Evolutionary conservation across 2,329 filamentous ascomycete species (phyloP).

Genomic region (Eutypa lata): DNA sequence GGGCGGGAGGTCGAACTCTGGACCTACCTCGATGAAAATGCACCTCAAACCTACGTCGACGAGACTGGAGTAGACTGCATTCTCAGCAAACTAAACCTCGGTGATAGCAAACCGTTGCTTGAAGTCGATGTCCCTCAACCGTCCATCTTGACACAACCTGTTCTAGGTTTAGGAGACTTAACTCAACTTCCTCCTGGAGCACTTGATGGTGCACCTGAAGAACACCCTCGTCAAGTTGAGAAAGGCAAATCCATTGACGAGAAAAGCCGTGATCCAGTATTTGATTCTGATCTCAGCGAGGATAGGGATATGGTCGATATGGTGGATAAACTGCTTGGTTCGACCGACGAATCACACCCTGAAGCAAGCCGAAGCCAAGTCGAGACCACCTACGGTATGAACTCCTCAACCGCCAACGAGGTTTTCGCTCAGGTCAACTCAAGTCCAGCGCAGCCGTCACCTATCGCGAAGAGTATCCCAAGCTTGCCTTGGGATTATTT

Average conservation of each 20-base stretch:
- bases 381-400: conserved; percentile 55
- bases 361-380: conserved; percentile 25
- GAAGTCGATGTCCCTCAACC: conserved; percentile 6
- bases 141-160: background rate
- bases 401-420: conserved; percentile 48
- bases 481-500: conserved; percentile 53
- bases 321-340: conserved; percentile 33
- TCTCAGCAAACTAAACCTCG: conserved; percentile 19
- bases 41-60: conserved; percentile 9
- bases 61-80: conserved; percentile 19
- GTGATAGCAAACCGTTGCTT: conserved; percentile 7
- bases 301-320: conserved; percentile 43
- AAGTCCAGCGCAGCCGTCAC: conserved; percentile 30
- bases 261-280: conserved; percentile 9
- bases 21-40: conserved; percentile 20
- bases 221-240: background rate
- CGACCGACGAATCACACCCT: conserved; percentile 21
- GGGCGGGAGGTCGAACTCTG: conserved; percentile 21
- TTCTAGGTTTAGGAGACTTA: background rate
- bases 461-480: conserved; percentile 34
- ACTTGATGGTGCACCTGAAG: background rate
- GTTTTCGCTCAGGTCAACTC: conserved; percentile 41
- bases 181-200: background rate
- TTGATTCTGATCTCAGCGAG: conserved; percentile 24
- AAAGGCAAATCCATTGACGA: conserved; percentile 15